These are phyloP conservation scores for Lactifluus pinguis DNA, from an alignment of 768 basidiomycete genomes.

Conservation along the genomic window DNA sequence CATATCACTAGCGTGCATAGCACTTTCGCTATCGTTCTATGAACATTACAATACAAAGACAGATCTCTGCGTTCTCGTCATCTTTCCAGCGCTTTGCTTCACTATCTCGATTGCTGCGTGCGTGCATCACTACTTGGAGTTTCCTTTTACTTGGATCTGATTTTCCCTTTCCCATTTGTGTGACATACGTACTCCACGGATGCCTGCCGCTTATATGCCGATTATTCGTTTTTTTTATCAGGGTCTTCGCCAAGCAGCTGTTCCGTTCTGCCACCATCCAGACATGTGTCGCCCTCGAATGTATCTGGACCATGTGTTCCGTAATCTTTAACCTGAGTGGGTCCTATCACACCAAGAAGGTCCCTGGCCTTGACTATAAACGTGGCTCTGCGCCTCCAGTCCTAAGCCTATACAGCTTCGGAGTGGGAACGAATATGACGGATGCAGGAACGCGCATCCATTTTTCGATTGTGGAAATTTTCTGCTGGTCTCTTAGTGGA, in stretches of 20 bases:
- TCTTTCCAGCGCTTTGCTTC: constrained; percentile 12
- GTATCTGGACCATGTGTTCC: constrained; percentile 18
- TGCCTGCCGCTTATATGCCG: no score
- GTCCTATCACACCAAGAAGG: neutral
- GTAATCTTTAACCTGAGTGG: constrained; percentile 16
- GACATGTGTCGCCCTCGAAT: constrained; percentile 16
- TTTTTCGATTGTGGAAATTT: constrained; percentile 12
- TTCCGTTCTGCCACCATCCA: constrained; percentile 2
- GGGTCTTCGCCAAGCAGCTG: constrained; percentile 11
- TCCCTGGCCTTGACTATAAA: neutral
- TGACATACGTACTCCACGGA: neutral
- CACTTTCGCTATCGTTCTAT: constrained; percentile 8
- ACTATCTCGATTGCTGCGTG: neutral
- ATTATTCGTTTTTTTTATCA: neutral
- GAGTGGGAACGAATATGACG: neutral
- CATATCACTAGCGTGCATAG: constrained; percentile 7
- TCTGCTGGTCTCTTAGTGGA: constrained; percentile 15
- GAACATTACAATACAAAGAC: constrained; percentile 9
- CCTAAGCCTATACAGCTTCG: constrained; percentile 13
- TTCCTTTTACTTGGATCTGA: neutral
- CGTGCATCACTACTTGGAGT: neutral
- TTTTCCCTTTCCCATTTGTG: neutral
- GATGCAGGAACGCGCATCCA: neutral
- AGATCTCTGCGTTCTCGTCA: constrained; percentile 15
- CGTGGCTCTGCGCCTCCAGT: neutral